Conservation (phyloP, 192 early-diverging fungal genomes). For the Coemansia sp. region DNA sequence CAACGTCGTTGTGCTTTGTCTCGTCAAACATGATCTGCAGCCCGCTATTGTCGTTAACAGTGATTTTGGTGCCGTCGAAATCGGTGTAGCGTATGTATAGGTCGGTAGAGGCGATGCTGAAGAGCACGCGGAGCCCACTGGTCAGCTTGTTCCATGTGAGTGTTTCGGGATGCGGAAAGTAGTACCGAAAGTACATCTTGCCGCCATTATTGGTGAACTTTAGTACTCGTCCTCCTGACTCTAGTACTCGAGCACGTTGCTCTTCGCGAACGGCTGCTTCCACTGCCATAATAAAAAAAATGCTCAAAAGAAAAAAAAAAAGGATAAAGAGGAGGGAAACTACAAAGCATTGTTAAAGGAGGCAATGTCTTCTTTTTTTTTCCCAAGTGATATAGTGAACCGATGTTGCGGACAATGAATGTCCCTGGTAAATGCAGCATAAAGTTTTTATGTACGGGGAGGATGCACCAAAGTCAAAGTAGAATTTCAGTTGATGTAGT, state of each 20-base stretch:
- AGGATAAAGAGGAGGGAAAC: neutral
- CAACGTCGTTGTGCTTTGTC: constrained; percentile 27
- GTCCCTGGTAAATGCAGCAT: too few species aligned
- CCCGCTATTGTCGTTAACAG: constrained; percentile 42
- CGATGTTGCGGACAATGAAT: too few species aligned
- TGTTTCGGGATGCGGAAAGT: constrained; percentile 35
- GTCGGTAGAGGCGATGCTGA: constrained; percentile 23
- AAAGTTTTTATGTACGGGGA: neutral
- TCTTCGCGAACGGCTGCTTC: constrained; percentile 24
- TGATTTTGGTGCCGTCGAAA: constrained; percentile 35
- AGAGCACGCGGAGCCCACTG: constrained; percentile 41
- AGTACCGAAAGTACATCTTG: constrained; percentile 49
- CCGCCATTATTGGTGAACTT: constrained; percentile 52
- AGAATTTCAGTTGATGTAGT: constrained; percentile 4
- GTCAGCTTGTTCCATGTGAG: constrained; percentile 43
- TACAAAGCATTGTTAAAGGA: neutral
- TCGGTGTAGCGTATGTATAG: constrained; percentile 42
- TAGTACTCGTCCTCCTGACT: constrained; percentile 45
- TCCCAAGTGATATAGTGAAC: too few species aligned
- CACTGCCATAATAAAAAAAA: neutral
- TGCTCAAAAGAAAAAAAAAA: constrained; percentile 10
- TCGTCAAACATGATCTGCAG: constrained; percentile 50
- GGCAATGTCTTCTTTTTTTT: too few species aligned
- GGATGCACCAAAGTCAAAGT: neutral
- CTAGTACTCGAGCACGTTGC: constrained; percentile 30